Evolutionary conservation across 768 basidiomycete species (phyloP), one percentile per base, ranked within the genome.

Genomic region (Suillus cothurnatus): DNA sequence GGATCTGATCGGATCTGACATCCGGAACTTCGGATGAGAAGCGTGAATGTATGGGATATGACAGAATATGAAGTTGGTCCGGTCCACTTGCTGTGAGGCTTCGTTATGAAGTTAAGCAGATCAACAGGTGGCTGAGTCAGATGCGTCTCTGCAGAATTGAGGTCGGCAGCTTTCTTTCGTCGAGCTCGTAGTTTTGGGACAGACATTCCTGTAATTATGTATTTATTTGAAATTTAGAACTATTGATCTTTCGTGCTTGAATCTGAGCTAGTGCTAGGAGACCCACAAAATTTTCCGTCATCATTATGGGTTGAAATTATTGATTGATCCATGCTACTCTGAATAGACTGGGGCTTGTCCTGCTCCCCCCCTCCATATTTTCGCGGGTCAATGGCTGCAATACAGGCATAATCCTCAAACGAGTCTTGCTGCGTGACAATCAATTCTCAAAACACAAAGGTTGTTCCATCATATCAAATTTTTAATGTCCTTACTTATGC

Each of bases 161-260:
- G 83, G 74, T 73, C 71, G 67, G 78, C 72, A 72, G 69, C 67
- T 68, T 65, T 66, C 4, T 63, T 70, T 76, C 72, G 73, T 78
- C 75, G 74, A 76, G 71, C 80, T 86, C 86, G 84, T 89, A 89
- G 88, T 89, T 88, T 80, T 83, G 87, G 76, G 84, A 84, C 86
- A 82, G 55, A 89, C 86, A 89, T 62, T 64, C 43, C 23, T 23
- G 38, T 64, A 52, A 53, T 23, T 11, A 11, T 21, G 12, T 49
- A 23, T 41, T 28, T 55, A 43, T 53, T 6, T 62, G 45, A 23
- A 63, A 64, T 63, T 12, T 5, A 50, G n/a, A 32, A 32, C 1
- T 28, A 43, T 65, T 50, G 36, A 31, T 39, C 17, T 15, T 1
- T 21, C 2, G 4, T 28, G 2, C 14, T 39, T 39, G 52, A 2